Evolutionary conservation across 495 filamentous ascomycete species (phyloP), one percentile per base, ranked within the genome.

Genomic region (Penicillium mononematosum): DNA sequence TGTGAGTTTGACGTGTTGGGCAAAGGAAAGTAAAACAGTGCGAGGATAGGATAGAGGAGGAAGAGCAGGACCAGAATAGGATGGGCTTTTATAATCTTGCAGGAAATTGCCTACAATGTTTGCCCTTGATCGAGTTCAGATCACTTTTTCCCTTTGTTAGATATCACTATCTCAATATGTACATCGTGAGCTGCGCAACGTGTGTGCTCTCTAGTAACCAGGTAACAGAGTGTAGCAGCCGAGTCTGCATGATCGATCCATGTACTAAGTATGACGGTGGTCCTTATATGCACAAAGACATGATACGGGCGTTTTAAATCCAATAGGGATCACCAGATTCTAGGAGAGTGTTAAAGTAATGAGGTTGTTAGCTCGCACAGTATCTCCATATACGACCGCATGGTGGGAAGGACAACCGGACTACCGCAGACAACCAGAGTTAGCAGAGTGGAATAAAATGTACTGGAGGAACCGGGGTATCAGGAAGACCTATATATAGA

Each of bases 71-170:
- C 14, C 11, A 31, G 5, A 3, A 52, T 52, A 27, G 36, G 49
- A 52, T 31, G 49, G 24, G 20, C n/a, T 42, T 52, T 53, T 42
- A 42, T 42, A 42, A 19, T 4, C 17, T 29, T 53, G 50, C 6
- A 44, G 50, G 50, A 44, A 32, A 8, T 53, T 32, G 10, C 50
- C 50, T 52, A 17, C 31, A 25, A 29, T 24, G 20, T 53, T 31
- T 43, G 36, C 32, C 16, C 25, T 19, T 3, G 17, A 22, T 27
- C 9, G 25, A 42, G 16, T 53, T 53, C n/a, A n/a, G 25, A 42
- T 17, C 39, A 34, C 11, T 51, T 29, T 12, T 45, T 3, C 16
- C 36, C 36, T 44, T 44, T 20, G 11, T 9, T 20, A 19, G 42
- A 24, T 44, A 22, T 43, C 41, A 22, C n/a, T 16, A 43, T 22